Conservation (phyloP, 148 eudicot species). For the Gaultheria prostrata region DNA sequence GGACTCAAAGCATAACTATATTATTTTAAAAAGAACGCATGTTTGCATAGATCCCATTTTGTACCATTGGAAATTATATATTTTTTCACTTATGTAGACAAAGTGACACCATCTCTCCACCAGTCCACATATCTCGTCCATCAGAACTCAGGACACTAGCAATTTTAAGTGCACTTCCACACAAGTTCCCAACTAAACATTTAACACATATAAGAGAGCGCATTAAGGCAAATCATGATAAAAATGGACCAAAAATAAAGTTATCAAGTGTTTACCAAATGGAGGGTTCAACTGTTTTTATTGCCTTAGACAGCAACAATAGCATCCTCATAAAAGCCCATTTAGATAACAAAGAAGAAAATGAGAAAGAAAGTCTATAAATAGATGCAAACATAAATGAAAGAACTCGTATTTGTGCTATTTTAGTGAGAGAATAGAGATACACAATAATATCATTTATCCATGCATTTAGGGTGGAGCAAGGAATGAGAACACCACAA, state of each 20-base stretch:
- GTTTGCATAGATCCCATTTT: neutral
- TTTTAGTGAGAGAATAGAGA: no score
- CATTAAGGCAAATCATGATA: neutral
- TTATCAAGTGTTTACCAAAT: neutral
- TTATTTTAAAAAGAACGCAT: neutral
- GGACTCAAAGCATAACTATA: neutral
- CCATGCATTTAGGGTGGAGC: no score
- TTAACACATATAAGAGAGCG: conserved; percentile 6
- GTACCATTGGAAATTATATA: neutral
- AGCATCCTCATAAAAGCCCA: no score
- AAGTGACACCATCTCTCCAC: conserved; percentile 66
- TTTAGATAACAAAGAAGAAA: no score
- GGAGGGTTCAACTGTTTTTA: no score
- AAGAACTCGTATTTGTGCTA: no score
- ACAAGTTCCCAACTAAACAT: conserved; percentile 81
- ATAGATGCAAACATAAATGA: no score
- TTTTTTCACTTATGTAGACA: neutral
- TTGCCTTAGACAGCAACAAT: no score
- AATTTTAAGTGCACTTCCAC: conserved; percentile 89
- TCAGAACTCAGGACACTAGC: conserved; percentile 88
- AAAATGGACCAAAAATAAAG: neutral
- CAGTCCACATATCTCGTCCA: conserved; percentile 79
- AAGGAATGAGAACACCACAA: no score
- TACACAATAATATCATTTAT: no score
- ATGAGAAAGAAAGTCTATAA: no score